Conservation (phyloP, 495 filamentous ascomycete species). For the Platismatia glauca region DNA sequence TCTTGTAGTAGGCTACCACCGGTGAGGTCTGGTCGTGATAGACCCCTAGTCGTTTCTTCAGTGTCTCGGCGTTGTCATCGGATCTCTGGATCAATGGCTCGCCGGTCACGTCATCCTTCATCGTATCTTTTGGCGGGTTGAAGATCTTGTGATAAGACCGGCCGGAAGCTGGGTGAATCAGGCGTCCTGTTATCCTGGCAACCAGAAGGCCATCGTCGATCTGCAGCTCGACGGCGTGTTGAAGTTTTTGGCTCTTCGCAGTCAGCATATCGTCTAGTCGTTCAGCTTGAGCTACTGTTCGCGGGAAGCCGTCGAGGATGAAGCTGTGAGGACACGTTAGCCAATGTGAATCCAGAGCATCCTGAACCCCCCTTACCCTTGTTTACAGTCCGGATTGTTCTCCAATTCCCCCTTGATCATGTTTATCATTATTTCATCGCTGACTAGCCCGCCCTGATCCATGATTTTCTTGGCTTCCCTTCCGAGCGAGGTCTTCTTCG, state of each 20-base stretch:
- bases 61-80: conserved; percentile 94
- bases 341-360: background rate
- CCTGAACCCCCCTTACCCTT: conserved; percentile 58
- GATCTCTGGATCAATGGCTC: conserved; percentile 93
- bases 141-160: conserved; percentile 96
- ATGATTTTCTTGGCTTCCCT: conserved; percentile 99
- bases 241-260: conserved; percentile 63
- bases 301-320: conserved; percentile 97
- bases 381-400: conserved; percentile 89
- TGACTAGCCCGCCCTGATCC: conserved; percentile 94
- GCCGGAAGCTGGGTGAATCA: conserved; percentile 91
- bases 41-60: conserved; percentile 87
- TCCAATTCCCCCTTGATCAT: conserved; percentile 98
- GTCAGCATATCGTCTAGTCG: conserved; percentile 86
- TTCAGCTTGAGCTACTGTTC: conserved; percentile 90
- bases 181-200: conserved; percentile 88
- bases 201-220: conserved; percentile 93
- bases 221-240: conserved; percentile 92
- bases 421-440: conserved; percentile 97
- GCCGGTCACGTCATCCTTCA: conserved; percentile 95
- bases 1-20: conserved; percentile 92
- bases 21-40: conserved; percentile 93
- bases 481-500: conserved; percentile 92
- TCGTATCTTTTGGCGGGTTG: conserved; percentile 89
- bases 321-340: conserved; percentile 51